Evolutionary conservation across 106 monocot species (phyloP), one percentile per base, ranked within the genome.

Genomic region (Dendrobium officinale): DNA sequence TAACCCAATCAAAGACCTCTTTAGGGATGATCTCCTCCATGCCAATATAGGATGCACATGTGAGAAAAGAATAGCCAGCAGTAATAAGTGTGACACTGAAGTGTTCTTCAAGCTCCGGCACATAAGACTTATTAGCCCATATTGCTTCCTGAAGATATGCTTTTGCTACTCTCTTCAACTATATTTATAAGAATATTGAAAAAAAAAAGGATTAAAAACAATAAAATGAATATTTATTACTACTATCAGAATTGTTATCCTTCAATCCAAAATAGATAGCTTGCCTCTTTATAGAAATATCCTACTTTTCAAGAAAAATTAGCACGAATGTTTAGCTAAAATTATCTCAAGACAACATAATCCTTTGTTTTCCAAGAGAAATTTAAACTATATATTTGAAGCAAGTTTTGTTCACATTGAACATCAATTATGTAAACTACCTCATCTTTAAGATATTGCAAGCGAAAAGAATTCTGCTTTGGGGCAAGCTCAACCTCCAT

Each of bases 31-130:
- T 6, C 43, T 42, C 74, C 9, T 74, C 8, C 74, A 74, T 74
- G 4, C 74, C 74, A 4, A 74, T 74, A 74, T 18, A 74, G 44
- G 74, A 42, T 0, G 74, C 74, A 44, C 74, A 74, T 20, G 74
- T 44, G 7, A 74, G 74, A 74, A 74, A 43, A 20, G 42, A 74
- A n/a, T 74, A 74, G 9, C 74, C 42, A 74, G 74, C 42, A 43
- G 43, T 74, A 20, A 74, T 0, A n/a, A 74, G 42, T 4, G 74
- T 37, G 74, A 44, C 43, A 7, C 8, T 9, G 0, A 74, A 8
- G 0, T 74, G 74, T 13, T 74, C 74, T 2, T 74, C 74, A 74
- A 74, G 74, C 19, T 74, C 44, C 4, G 74, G 74, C 18, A 74
- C 43, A 7, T 74, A 74, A 6, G 4, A 22, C 74, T 44, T 22